Base-by-base conservation (phyloP, 1,284 basidiomycete genomes). In the Hemileia vastatrix region DNA sequence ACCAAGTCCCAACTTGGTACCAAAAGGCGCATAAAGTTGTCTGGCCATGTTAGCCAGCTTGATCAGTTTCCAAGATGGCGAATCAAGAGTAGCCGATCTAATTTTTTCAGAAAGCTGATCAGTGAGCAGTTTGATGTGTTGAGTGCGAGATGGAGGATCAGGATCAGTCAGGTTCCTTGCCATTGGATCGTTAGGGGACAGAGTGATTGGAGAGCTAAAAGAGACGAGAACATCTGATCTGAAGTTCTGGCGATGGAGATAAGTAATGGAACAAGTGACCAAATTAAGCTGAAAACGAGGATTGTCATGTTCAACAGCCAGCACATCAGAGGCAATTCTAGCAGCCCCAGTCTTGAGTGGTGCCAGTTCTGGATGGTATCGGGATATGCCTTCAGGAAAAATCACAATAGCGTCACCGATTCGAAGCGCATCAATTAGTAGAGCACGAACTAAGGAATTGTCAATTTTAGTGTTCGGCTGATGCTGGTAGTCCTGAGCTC, bases 301-400 rank as follows among this genome's bases (percentile, higher is more conserved):
- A 65, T 86, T 79, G 65, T 84, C 77, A 23, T 81, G 79, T 27
- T 62, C 21, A 27, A 48, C 49, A n/a, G 84, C 82, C 18, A 91
- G 77, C 2, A 86, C 81, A 70, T 89, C 86, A 11, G 87, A 87
- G 8, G 88, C 81, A 65, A 90, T 80, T 32, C 89, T 82, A 6
- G 88, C 86, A 31, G 88, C 88, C 74, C 88, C 88, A 9, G 88
- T 90, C 74, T 88, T 89, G 61, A 91, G 74, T 2, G 88, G 87
- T 2, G 87, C 85, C 55, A 91, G 84, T 11, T 82, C 84, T 0
- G 88, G 87, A 70, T 88, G 86, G 73, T 86, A 91, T 47, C 87
- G 80, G 70, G 86, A 88, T 77, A 84, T 82, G 2, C 88, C 59
- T 57, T 64, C 64, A 6, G 63, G 64, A 52, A 66, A 60, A 64